These are phyloP conservation scores for Canavalia gladiata DNA, from an alignment of 306 rosid genomes.

Conservation along the genomic window DNA sequence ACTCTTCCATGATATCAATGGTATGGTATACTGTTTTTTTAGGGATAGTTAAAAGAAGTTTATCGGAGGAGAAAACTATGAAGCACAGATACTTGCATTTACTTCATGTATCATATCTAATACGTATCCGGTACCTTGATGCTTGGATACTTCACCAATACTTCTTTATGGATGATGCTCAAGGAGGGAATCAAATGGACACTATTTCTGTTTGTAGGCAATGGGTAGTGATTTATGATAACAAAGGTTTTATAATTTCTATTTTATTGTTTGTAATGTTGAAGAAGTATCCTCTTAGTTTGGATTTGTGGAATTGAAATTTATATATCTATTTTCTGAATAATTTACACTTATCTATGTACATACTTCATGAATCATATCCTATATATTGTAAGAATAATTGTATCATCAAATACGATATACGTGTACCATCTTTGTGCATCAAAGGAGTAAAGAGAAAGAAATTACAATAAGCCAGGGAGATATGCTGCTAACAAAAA, in stretches of 20 bases:
- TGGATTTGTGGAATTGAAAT: background rate
- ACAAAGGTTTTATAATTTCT: background rate
- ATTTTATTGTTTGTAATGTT: background rate
- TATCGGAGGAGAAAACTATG: background rate
- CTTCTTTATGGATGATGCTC: background rate
- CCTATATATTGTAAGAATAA: background rate
- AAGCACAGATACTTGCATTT: background rate
- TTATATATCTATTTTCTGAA: background rate
- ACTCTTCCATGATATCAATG: background rate
- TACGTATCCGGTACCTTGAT: background rate
- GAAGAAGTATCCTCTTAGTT: background rate
- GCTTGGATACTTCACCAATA: background rate
- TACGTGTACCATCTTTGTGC: background rate
- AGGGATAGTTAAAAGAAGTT: conserved; percentile 7
- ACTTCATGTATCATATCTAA: background rate
- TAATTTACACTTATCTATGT: background rate
- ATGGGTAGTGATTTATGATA: background rate
- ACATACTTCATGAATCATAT: background rate
- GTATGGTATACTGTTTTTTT: conserved; percentile 14
- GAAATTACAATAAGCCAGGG: background rate
- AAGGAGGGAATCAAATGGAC: conserved; percentile 11
- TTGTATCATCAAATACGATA: background rate
- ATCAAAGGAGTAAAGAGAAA: conserved; percentile 15
- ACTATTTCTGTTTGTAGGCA: background rate
- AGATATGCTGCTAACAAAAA: conserved; percentile 2